Evolutionary conservation across 768 basidiomycete species (phyloP), one percentile per base, ranked within the genome.

Genomic region (Leccinum disarticulatum): DNA sequence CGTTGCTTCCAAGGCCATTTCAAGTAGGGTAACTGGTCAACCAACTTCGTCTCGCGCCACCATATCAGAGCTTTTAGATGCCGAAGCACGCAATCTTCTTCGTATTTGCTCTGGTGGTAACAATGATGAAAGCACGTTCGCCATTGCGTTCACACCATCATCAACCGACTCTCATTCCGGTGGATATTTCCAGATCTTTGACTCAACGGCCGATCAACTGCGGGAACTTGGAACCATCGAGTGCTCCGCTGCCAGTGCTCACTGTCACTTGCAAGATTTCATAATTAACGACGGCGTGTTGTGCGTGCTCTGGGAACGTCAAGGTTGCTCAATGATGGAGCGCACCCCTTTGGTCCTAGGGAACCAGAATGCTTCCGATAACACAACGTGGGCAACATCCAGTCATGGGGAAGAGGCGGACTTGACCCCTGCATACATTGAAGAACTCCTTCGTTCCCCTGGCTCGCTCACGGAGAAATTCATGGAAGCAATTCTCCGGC

Each of bases 371-470:
- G 74, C 58, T 66, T 73, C 64, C 66, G 63, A 54, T 54, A 56
- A 70, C 41, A 59, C 74, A 52, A 56, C 70, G 38, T 92, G 91
- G 89, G 75, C 75, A 55, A 74, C 77, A 30, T 83, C 83, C 7
- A 76, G 77, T 51, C 86, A 89, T 66, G 81, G 87, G n/a, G 80
- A 82, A 62, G 87, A 91, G 75, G 80, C 84, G 47, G 90, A 89
- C 69, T 79, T 90, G 67, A 91, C 91, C 0, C 90, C 95, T 17
- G 85, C 87, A n/a, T 88, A 91, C 73, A 86, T 98, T 65, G 94
- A 95, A 66, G 91, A 93, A 65, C 81, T 88, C 55, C 83, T 96
- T 58, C 76, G 88, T 57, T 78, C 83, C 31, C 81, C 85, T 27
- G 87, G 87, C 33, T 90, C 90, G 2, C 73, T 95, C 66, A 80